phyloP scores from a whole-genome alignment of 225 moss, liverwort and hornwort species.

The Rhytidiadelphus loreus region DNA sequence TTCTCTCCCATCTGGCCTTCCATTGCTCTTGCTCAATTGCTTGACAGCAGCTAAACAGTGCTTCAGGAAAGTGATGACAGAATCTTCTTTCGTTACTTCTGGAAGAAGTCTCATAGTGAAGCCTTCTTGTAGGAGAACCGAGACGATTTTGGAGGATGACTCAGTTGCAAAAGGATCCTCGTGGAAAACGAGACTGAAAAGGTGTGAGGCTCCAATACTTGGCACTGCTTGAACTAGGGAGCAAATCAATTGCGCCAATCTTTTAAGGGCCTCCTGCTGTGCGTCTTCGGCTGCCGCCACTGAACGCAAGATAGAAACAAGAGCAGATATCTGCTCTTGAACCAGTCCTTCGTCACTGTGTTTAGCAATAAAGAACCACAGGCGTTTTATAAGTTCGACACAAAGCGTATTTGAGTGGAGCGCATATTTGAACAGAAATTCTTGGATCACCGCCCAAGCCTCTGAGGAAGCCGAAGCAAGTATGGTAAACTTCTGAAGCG shows the following conservation, averaged over 20 bases:
- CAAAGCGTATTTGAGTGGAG: conserved; percentile 69
- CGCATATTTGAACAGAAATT: conserved; percentile 50
- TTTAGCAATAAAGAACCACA: conserved; percentile 69
- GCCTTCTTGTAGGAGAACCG: conserved; percentile 60
- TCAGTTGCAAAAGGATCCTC: conserved; percentile 51
- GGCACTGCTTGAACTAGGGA: conserved; percentile 50
- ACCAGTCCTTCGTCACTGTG: conserved; percentile 38
- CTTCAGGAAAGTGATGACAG: conserved; percentile 25
- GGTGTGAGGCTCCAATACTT: conserved; percentile 30
- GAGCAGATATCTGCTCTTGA: conserved; percentile 37
- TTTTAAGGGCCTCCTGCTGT: conserved; percentile 23
- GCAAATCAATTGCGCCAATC: conserved; percentile 63
- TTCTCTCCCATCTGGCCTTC: conserved; percentile 1
- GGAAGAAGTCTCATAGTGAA: conserved; percentile 35
- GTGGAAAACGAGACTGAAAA: conserved; percentile 36
- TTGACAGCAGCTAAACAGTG: conserved; percentile 45
- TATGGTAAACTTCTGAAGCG: conserved; percentile 43
- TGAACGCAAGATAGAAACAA: conserved; percentile 54
- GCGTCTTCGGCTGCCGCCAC: conserved; percentile 23
- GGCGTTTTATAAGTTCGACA: conserved; percentile 52
- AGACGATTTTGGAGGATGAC: conserved; percentile 22
- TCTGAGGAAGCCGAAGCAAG: conserved; percentile 27
- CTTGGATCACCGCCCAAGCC: conserved; percentile 54
- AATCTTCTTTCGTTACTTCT: conserved; percentile 13
- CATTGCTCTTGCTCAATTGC: conserved; percentile 20